Evolutionary conservation across 2,329 filamentous ascomycete genomes (phyloP), one percentile per base, ranked within the genome.

Genomic region (Rhytidhysteron rufulum): DNA sequence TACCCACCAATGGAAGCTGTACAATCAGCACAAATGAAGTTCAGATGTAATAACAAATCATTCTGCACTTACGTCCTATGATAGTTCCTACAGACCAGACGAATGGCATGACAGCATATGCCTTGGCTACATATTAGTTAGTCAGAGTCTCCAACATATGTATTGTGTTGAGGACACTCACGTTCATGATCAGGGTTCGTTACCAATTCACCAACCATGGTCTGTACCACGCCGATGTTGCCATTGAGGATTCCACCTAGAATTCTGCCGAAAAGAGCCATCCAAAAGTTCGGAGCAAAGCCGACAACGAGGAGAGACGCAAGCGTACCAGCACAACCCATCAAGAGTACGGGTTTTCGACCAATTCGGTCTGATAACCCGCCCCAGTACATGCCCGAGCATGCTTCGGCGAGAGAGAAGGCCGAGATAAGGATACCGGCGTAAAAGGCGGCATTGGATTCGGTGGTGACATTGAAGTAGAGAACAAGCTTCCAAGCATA

Each of bases 1-100:
- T 85, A 80, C 24, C 91, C 91, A 43, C 91, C 91, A 49, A 96
- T 88, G 5, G 85, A 86, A 47, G 90, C 61, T 65, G 34, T 3
- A 22, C 27, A 41, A 33, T 63, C 39, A 61, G 55, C 42, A 54
- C 17, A 15, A 5, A n/a, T 15, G 9, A 13, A 30, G 25, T 9
- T 16, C 20, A 21, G 25, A 16, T 16, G 27, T 20, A 32, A 13
- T 17, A 11, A 15, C 31, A 33, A 18, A 15, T 9, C 22, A n/a
- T n/a, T n/a, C n/a, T n/a, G 2, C 27, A 37, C 59, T 62, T 61
- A 65, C 60, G 64, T 35, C 90, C 90, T 39, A 95, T 75, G 48
- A 95, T 95, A 8, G 88, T 94, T 18, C 90, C 90, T 38, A 95
- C 83, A 34, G 79, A 85, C 89, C 90, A 96, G 6, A 95, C 85